phyloP scores from a whole-genome alignment of 768 basidiomycete genomes.

The Psilocybe subaeruginosa region DNA sequence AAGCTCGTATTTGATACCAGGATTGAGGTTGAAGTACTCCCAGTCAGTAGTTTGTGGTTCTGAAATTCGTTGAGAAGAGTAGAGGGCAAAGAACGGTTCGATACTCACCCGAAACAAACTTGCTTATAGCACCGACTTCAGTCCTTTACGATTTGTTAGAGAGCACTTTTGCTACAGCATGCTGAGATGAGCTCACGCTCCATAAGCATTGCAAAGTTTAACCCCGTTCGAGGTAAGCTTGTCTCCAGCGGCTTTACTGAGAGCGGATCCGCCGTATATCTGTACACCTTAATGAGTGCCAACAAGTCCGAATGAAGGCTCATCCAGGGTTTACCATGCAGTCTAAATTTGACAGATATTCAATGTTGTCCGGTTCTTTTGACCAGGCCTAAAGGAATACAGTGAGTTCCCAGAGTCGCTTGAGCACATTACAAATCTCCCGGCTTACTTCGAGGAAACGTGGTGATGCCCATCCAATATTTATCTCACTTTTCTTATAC shows the following conservation, averaged over 20 bases:
- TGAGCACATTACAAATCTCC: no score
- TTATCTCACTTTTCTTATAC: not conserved
- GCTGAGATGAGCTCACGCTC: not conserved
- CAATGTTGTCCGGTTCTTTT: not conserved
- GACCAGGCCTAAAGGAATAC: not conserved
- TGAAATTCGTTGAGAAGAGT: not conserved
- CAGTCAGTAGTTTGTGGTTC: not conserved
- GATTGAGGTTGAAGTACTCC: constrained; percentile 2
- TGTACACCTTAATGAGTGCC: not conserved
- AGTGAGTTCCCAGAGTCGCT: no score
- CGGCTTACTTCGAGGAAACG: not conserved
- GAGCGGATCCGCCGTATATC: not conserved
- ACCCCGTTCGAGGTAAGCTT: not conserved
- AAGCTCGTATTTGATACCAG: not conserved
- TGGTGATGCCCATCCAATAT: not conserved
- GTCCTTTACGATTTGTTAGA: not conserved
- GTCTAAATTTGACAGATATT: not conserved
- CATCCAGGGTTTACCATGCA: not conserved
- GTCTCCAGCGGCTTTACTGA: not conserved
- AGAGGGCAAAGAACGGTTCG: not conserved
- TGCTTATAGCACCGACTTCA: not conserved
- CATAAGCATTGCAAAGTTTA: not conserved
- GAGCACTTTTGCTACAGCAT: not conserved
- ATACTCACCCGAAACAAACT: not conserved
- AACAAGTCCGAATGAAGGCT: not conserved